Conservation (phyloP, 495 filamentous ascomycete species). For the Penicillium daleae region DNA sequence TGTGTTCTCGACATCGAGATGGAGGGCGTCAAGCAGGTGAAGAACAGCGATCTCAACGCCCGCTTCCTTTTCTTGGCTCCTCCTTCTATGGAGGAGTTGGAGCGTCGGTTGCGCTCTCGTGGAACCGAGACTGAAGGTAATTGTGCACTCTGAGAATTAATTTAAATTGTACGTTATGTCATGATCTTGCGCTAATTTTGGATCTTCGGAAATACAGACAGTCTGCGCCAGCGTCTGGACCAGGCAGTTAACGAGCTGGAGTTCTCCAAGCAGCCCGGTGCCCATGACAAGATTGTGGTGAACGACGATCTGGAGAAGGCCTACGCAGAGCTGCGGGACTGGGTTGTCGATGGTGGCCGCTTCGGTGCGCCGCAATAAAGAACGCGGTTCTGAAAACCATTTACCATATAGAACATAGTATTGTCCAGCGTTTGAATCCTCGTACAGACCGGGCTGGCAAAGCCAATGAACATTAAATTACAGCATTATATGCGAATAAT, state of each 20-base stretch:
- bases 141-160: not conserved
- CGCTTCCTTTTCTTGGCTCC: conserved; percentile 87
- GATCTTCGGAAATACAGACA: conserved; percentile 18
- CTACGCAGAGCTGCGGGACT: conserved; percentile 76
- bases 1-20: conserved; percentile 82
- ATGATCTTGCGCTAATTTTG: not conserved
- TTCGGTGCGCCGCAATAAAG: conserved; percentile 39
- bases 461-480: not conserved
- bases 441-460: not conserved
- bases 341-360: conserved; percentile 54
- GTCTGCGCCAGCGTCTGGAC: conserved; percentile 69
- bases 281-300: conserved; percentile 83
- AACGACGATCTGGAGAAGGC: conserved; percentile 89
- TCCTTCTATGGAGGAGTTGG: conserved; percentile 73
- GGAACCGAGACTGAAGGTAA: conserved; percentile 79
- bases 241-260: conserved; percentile 85
- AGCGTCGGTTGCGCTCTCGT: conserved; percentile 75
- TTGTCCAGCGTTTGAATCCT: conserved; percentile 2
- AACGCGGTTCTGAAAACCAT: not conserved
- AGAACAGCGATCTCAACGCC: conserved; percentile 71
- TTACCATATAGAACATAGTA: conserved; percentile 4
- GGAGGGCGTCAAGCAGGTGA: conserved; percentile 97
- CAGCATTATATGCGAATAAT: not conserved
- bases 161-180: not conserved
- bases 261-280: conserved; percentile 70